Evolutionary conservation across 208 protist genomes (phyloP).

Genomic region (Trypanosoma platydactyli): DNA sequence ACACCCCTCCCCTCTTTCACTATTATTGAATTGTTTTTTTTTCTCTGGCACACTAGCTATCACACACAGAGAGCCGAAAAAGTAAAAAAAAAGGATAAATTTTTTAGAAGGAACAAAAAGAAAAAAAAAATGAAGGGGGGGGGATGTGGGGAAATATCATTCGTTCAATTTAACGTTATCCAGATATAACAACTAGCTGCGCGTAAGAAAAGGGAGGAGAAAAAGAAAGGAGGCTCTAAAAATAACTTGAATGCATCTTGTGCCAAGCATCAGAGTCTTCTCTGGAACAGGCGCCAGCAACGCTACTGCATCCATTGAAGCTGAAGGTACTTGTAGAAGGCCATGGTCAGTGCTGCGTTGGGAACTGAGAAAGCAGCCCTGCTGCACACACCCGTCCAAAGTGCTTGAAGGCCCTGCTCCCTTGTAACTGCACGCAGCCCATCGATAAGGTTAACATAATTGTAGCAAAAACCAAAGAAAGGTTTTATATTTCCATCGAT

Average conservation of each 20-base stretch:
- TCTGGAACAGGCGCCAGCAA: too few species aligned
- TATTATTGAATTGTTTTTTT: too few species aligned
- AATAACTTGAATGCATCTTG: too few species aligned
- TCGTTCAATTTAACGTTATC: too few species aligned
- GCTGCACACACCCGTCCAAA: slow-evolving; percentile 65
- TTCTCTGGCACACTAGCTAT: too few species aligned
- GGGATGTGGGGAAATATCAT: too few species aligned
- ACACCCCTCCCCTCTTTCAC: slow-evolving; percentile 9
- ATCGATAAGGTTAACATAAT: slow-evolving; percentile 57
- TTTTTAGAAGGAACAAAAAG: slow-evolving; percentile 16
- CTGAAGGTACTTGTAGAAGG: slow-evolving; percentile 59
- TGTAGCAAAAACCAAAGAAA: slow-evolving; percentile 44
- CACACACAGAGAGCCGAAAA: slow-evolving; percentile 7
- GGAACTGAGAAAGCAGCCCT: slow-evolving; percentile 68
- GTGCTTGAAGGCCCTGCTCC: slow-evolving; percentile 54
- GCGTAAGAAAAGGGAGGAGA: too few species aligned
- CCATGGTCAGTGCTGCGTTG: slow-evolving; percentile 86
- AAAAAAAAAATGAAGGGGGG: slow-evolving; percentile 1
- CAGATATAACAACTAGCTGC: too few species aligned
- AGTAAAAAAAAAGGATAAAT: slow-evolving; percentile 10
- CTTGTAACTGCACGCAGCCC: slow-evolving; percentile 45
- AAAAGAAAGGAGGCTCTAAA: too few species aligned
- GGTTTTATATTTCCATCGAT: slow-evolving; percentile 13
- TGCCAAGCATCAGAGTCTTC: too few species aligned
- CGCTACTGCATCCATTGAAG: neutral